Evolutionary conservation across 768 basidiomycete species (phyloP), one percentile per base, ranked within the genome.

Genomic region (Tremella mesenterica): DNA sequence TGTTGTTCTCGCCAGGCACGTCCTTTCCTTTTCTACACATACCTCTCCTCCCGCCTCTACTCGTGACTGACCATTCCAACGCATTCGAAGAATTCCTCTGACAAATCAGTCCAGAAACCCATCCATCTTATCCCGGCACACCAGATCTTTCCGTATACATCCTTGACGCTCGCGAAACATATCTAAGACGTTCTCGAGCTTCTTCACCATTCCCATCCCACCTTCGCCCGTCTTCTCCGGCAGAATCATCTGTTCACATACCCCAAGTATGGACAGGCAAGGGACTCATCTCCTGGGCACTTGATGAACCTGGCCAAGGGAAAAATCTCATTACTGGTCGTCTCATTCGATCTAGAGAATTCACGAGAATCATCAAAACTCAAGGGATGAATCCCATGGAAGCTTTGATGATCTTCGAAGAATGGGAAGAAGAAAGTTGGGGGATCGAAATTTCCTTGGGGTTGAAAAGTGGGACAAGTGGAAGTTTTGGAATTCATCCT

Each of bases 201-300:
- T 50, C 57, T 21, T 56, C 61, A 9, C 49, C 59, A 5, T 61
- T 52, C 38, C 43, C 54, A 9, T n/a, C 50, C 12, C 57, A 60
- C 23, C 56, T 57, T 5, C 52, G 62, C 25, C 50, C 56, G n/a
- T 58, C 60, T 21, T 57, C 62, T 16, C 56, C 56, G 12, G 8
- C 54, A 2, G 27, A 47, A 7, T 41, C 38, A 4, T 41, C 38
- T 8, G n/a, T 33, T 28, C 20, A 12, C 29, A 3, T 50, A 1
- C 47, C 43, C 3, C 64, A 69, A 41, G 65, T 69, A 38, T 69
- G 67, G 67, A 62, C 64, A 33, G 67, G 67, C 2, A 69, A 69
- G 34, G 67, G 67, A 0, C 33, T 66, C 2, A 46, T 69, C 12
- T 56, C 52, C 20, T 69, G 67, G 67, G 67, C 67, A 39, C 33